Evolutionary conservation across 768 basidiomycete genomes (phyloP), one percentile per base, ranked within the genome.

Genomic region (Lyophyllum atratum): DNA sequence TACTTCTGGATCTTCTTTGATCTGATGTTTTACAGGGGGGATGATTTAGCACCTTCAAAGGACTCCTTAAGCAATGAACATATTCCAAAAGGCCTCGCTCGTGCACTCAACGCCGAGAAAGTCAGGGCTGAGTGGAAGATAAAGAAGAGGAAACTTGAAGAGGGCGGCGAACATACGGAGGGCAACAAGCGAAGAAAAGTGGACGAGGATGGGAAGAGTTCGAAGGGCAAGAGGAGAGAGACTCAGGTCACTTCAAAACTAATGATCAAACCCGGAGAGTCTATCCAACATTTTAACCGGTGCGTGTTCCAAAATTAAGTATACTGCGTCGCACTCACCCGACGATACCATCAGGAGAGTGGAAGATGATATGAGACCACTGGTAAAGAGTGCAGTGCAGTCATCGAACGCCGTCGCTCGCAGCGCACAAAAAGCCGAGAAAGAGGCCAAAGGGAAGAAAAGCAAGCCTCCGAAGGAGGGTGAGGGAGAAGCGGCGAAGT

Each of bases 251-350:
- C 40, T 12, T 56, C 63, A 39, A 58, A 58, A 8, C 65, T 86
- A 39, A 74, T 64, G 45, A 90, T 90, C 26, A 76, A 80, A 55
- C 82, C 84, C 0, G 84, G 86, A 43, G 91, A 93, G 69, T 85
- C 89, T 0, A 78, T 92, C 51, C 78, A 82, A 53, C 86, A 90
- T 72, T 93, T 92, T 69, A 88, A 91, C 68, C 77, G 83, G 90
- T 90, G 62, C 50, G 82, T 54, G 24, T 15, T 14, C 22, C 45
- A 4, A 7, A 2, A 10, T 28, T 17, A n/a, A n/a, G 4, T 26
- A 8, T 29, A 10, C 25, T 17, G 46, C 26, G 11, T 47, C 14
- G 14, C 15, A 7, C 17, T 56, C 47, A 46, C 39, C 25, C 21
- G 4, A 42, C n/a, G 8, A 25, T 25, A 48, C 39, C 15, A 46